Evolutionary conservation across 108 stramenopile species (phyloP).

Genomic region (Nitzschia sp.): DNA sequence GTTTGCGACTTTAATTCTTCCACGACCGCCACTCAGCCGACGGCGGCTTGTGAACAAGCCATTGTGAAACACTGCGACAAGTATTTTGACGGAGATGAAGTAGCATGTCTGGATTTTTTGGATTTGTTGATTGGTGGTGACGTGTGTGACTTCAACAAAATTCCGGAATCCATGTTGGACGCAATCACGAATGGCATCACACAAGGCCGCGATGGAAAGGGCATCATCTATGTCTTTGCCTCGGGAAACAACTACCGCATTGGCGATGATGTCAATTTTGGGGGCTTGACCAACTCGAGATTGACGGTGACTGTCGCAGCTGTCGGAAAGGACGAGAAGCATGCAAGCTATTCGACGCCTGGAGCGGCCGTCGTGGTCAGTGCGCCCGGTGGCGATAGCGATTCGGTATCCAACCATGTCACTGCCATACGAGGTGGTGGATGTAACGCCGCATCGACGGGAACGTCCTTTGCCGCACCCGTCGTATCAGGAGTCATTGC

Average conservation of each 20-base stretch:
- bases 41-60: slow-evolving; percentile 22
- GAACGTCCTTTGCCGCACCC: slow-evolving; percentile 49
- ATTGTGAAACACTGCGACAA: slow-evolving; percentile 22
- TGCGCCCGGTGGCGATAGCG: slow-evolving; percentile 50
- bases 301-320: slow-evolving; percentile 46
- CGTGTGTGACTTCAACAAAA: slow-evolving; percentile 26
- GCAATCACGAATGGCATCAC: slow-evolving; percentile 13
- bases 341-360: slow-evolving; percentile 37
- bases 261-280: slow-evolving; percentile 44
- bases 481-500: slow-evolving; percentile 50
- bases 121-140: slow-evolving; percentile 30
- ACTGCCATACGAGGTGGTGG: slow-evolving; percentile 31
- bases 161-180: neutral
- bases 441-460: slow-evolving; percentile 8
- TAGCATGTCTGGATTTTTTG: slow-evolving; percentile 37
- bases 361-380: slow-evolving; percentile 45
- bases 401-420: slow-evolving; percentile 16
- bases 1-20: slow-evolving; percentile 7
- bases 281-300: slow-evolving; percentile 33
- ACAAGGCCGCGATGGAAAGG: slow-evolving; percentile 48
- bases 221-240: slow-evolving; percentile 49
- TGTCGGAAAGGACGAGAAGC: slow-evolving; percentile 37
- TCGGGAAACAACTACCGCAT: slow-evolving; percentile 32
- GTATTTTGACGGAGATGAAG: slow-evolving; percentile 23
- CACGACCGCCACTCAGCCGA: neutral